Evolutionary conservation across 352 stramenopile genomes (phyloP), one percentile per base, ranked within the genome.

Genomic region (Hyaloperonospora arabidopsidis): DNA sequence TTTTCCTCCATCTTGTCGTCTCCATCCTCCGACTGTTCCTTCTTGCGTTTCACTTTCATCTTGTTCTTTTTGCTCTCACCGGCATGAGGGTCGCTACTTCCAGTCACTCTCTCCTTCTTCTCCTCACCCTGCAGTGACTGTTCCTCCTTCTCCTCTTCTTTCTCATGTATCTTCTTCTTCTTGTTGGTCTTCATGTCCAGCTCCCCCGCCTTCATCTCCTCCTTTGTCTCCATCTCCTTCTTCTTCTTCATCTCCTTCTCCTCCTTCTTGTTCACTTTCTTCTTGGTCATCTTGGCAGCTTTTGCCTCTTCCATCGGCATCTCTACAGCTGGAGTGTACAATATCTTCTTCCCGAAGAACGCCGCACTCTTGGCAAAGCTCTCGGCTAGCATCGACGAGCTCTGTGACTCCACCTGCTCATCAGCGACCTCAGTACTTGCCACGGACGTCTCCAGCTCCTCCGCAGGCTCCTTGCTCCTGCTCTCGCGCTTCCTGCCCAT

Each of bases 331-430:
- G 51, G 29, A 13, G 52, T 63, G 57, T 89, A 87, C 47, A 72
- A 70, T 54, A 47, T 38, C 57, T 86, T 89, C 67, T 89, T 89
- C 57, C 68, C 65, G 34, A 89, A 76, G 48, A 87, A 74, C 43
- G 67, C 67, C 19, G 70, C 67, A 53, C 79, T 87, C 57, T 80
- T 59, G 12, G 74, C 72, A 49, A 89, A 89, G 49, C 75, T 70
- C 45, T 78, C 58, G 19, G 74, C 62, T 36, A 89, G 63, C 40
- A 57, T 57, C 1, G 48, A 51, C 39, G 18, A 39, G 21, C 60
- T 49, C 54, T 67, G 63, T 19, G 25, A 32, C 8, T 32, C 4
- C 25, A 32, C 25, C 25, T 32, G 25, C 25, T 8, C 25, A 32
- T 32, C 25, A 8, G 8, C 25, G 25, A 8, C 25, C 4, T 32